These are phyloP conservation scores for Aspergillus terreus DNA, from an alignment of 2,329 filamentous ascomycete species.

Conservation along the genomic window DNA sequence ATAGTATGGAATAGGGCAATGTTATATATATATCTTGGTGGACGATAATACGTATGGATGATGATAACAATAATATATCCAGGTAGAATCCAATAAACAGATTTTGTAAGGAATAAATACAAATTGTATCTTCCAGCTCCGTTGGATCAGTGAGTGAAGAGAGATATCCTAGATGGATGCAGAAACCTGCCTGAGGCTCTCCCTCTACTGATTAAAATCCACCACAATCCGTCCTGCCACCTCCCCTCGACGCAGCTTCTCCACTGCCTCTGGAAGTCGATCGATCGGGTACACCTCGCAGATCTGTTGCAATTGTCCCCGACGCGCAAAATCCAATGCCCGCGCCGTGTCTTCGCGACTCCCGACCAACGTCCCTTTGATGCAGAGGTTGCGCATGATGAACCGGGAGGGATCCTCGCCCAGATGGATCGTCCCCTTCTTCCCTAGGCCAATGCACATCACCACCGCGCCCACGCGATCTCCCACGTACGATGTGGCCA, in stretches of 20 bases:
- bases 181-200: too few relatives aligned
- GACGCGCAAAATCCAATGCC: conserved; percentile 43
- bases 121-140: too few relatives aligned
- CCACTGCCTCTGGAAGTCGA: conserved; percentile 49
- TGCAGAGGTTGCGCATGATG: conserved; percentile 22
- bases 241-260: conserved; percentile 48
- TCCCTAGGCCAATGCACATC: conserved; percentile 49
- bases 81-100: too few relatives aligned
- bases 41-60: too few relatives aligned
- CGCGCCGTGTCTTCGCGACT: conserved; percentile 32
- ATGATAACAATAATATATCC: too few relatives aligned
- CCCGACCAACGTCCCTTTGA: conserved; percentile 26
- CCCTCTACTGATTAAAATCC: conserved; percentile 43
- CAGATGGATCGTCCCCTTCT: conserved; percentile 16
- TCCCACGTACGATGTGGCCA: conserved; percentile 38
- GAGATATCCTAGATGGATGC: too few relatives aligned
- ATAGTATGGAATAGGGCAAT: too few relatives aligned
- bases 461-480: conserved; percentile 47
- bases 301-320: conserved; percentile 50
- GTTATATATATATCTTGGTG: too few relatives aligned
- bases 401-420: conserved; percentile 24
- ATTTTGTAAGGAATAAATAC: too few relatives aligned
- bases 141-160: too few relatives aligned
- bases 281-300: conserved; percentile 48
- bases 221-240: conserved; percentile 53